Conservation (phyloP, 352 stramenopile genomes). For the Phytophthora agathidicida region DNA sequence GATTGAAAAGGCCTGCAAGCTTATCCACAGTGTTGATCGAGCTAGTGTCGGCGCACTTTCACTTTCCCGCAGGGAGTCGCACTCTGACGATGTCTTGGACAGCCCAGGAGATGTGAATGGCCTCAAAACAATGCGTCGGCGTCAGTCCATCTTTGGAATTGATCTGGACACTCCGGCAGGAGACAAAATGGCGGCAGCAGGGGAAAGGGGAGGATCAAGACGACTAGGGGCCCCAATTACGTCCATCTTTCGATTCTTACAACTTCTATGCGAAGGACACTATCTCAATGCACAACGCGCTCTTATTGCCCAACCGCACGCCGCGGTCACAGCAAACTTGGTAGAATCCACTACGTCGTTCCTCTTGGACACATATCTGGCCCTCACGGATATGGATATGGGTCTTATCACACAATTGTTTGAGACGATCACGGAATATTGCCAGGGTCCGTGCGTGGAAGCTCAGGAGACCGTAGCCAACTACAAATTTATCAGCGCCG, state of each 20-base stretch:
- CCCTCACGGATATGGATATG: slow-evolving; percentile 54
- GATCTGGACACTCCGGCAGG: slow-evolving; percentile 5
- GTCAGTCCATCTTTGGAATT: slow-evolving; percentile 27
- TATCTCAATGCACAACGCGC: slow-evolving; percentile 68
- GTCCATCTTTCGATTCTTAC: slow-evolving; percentile 73
- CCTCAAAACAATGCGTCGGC: slow-evolving; percentile 12
- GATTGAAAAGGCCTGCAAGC: slow-evolving; percentile 56
- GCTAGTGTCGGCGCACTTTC: slow-evolving; percentile 11
- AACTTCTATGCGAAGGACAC: slow-evolving; percentile 76
- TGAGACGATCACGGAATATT: slow-evolving; percentile 80
- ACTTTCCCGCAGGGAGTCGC: neutral
- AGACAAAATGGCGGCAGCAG: neutral
- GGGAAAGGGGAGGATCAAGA: slow-evolving; percentile 22
- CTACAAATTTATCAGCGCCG: slow-evolving; percentile 78
- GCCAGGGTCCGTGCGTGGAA: slow-evolving; percentile 76
- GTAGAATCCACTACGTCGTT: slow-evolving; percentile 74
- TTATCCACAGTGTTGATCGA: slow-evolving; percentile 45
- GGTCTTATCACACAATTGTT: slow-evolving; percentile 72
- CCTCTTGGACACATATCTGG: slow-evolving; percentile 65
- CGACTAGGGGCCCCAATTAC: slow-evolving; percentile 35
- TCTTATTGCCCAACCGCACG: slow-evolving; percentile 51
- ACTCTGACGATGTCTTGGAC: slow-evolving; percentile 5
- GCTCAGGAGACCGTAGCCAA: slow-evolving; percentile 75
- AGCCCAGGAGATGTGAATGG: slow-evolving; percentile 1
- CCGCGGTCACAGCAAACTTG: slow-evolving; percentile 46